Base-by-base conservation (phyloP, 345 rosid genomes). In the Euphorbia pulcherrima region DNA sequence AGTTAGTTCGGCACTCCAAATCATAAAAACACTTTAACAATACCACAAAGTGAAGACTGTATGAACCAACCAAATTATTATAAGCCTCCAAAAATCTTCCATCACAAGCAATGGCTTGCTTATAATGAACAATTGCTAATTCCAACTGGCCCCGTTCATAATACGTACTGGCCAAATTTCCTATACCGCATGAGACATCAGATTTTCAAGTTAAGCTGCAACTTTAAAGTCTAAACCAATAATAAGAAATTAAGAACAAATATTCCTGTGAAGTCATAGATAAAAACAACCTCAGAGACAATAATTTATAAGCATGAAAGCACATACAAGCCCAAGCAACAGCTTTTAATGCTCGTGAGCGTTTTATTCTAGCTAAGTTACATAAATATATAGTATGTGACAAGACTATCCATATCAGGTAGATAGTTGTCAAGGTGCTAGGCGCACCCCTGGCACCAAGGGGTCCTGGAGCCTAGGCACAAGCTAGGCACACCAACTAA, bases 71-170 rank as follows among this genome's bases (percentile, higher is more conserved):
- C 97, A 95, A 80, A 84, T 92, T 92, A 73, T 92, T 95, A 70
- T 92, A 95, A 33, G 97, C 99, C 88, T 95, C 99, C 81, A 92
- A 72, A 81, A 84, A 92, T 77, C 94, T 80, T 24, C 89, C 80
- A 84, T 95, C 99, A 58, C 82, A 84, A 54, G 86, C 54, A 77
- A 95, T 78, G 44, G 99, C 99, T 83, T 81, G 92, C 83, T 85
- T 90, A 74, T 92, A 92, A 75, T 92, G 87, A 51, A 83, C 79
- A 71, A 95, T 90, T 60, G 99, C 94, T 86, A 88, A 48, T 65
- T 92, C 99, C 66, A 87, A 72, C 73, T 92, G 96, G 66, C 94
- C 93, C 82, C 83, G 87, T 74, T 95, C 97, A 79, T 95, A 88
- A 75, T 88, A 83, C 12, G 86, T 81, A 78, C 88, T 90, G 71